phyloP scores from a whole-genome alignment of 2,329 filamentous ascomycete species.

The Fusarium continuum region DNA sequence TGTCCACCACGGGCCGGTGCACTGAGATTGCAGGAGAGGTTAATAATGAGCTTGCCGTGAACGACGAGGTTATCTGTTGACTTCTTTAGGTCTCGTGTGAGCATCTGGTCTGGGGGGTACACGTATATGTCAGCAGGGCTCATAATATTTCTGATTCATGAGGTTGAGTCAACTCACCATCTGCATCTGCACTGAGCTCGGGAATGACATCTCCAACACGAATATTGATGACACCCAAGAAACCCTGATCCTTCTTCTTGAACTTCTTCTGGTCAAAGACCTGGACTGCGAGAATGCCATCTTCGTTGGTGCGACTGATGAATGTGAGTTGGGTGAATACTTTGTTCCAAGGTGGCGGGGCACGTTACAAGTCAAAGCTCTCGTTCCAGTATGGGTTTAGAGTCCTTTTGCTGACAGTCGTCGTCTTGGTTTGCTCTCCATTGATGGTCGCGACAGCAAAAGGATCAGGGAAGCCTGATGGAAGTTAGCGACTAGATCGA shows the following conservation, averaged over 20 bases:
- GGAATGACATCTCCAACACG: conserved; percentile 89
- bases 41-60: conserved; percentile 96
- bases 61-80: conserved; percentile 98
- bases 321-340: conserved; percentile 19
- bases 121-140: conserved; percentile 38
- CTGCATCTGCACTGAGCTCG: conserved; percentile 86
- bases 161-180: conserved; percentile 72
- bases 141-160: conserved; percentile 35
- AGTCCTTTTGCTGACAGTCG: conserved; percentile 94
- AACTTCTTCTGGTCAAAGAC: conserved; percentile 99
- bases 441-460: conserved; percentile 97
- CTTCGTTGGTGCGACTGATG: conserved; percentile 84
- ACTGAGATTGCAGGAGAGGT: conserved; percentile 89
- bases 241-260: conserved; percentile 99
- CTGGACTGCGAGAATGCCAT: conserved; percentile 95
- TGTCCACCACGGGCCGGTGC: conserved; percentile 68
- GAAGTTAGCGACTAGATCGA: conserved; percentile 42
- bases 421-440: conserved; percentile 98
- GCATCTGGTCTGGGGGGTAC: conserved; percentile 83
- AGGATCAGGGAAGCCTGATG: conserved; percentile 90
- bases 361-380: conserved; percentile 92
- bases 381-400: conserved; percentile 99
- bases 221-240: conserved; percentile 97
- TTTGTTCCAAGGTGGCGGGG: conserved; percentile 19
- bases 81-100: conserved; percentile 95